A percentile compares a stretch with the other conserved stretches of the same genome.
These are phyloP conservation scores for Hortaea sp. DNA, from an alignment of 2,329 filamentous ascomycete genomes.

Conservation along the genomic window DNA sequence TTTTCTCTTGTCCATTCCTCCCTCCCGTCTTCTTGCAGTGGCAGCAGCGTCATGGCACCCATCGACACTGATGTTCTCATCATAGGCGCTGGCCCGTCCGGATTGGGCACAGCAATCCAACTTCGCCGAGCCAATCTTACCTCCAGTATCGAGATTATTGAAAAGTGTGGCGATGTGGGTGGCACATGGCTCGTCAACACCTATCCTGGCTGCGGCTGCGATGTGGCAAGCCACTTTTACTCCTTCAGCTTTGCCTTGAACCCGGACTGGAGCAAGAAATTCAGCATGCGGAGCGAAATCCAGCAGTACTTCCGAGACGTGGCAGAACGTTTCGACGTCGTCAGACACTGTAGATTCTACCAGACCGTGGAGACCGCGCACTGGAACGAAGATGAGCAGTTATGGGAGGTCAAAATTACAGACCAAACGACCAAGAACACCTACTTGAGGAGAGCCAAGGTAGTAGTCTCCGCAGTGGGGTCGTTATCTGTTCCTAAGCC, in stretches of 20 bases:
- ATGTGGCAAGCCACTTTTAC: slow-evolving; percentile 26
- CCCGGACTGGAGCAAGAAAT: slow-evolving; percentile 22
- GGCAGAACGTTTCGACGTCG: slow-evolving; percentile 15
- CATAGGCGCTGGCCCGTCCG: slow-evolving; percentile 41
- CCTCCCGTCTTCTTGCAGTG: too few relatives aligned
- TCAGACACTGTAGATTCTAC: slow-evolving; percentile 15
- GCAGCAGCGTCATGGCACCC: neutral
- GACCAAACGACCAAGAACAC: slow-evolving; percentile 14
- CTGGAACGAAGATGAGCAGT: slow-evolving; percentile 17
- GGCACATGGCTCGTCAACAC: slow-evolving; percentile 22
- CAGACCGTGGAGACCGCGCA: slow-evolving; percentile 14
- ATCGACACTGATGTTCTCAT: slow-evolving; percentile 35
- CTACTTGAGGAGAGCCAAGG: slow-evolving; percentile 10
- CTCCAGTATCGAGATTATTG: slow-evolving; percentile 33
- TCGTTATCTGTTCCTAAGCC: slow-evolving; percentile 16
- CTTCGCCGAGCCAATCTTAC: slow-evolving; percentile 29
- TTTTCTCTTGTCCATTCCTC: too few relatives aligned
- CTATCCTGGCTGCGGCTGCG: slow-evolving; percentile 31
- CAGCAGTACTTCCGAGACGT: slow-evolving; percentile 17
- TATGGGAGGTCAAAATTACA: slow-evolving; percentile 19
- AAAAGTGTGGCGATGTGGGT: slow-evolving; percentile 31
- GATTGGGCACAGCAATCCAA: slow-evolving; percentile 38
- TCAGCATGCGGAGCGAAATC: slow-evolving; percentile 19
- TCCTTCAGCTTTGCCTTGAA: slow-evolving; percentile 24
- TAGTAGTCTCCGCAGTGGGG: slow-evolving; percentile 22